A percentile compares a stretch with the other conserved stretches of the same genome.
Conservation (phyloP, 106 monocot species). For the Apostasia shenzhenica region DNA sequence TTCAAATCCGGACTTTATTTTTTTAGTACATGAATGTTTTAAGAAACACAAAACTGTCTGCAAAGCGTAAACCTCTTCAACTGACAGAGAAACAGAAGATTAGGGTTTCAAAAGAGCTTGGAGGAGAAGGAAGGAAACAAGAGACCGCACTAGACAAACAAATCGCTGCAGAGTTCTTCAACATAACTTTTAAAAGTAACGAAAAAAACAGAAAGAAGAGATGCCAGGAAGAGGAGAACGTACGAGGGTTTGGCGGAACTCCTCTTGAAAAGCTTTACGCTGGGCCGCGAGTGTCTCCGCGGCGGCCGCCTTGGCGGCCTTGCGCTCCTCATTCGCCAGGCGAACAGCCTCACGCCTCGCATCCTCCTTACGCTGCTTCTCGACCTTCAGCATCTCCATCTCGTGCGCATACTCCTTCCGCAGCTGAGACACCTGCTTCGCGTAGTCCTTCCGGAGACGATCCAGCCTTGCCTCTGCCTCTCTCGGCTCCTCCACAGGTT, state of each 20-base stretch:
- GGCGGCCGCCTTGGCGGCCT: conserved; percentile 72
- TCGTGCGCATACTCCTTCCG: conserved; percentile 70
- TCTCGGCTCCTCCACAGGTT: conserved; percentile 35
- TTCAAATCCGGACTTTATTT: too few species aligned
- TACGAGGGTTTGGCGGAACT: conserved; percentile 75
- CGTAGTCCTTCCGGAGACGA: conserved; percentile 55
- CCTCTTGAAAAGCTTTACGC: conserved; percentile 56
- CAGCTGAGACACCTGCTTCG: conserved; percentile 57
- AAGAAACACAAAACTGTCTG: too few species aligned
- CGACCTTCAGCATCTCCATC: conserved; percentile 51
- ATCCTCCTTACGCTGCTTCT: conserved; percentile 63
- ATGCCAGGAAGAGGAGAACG: neutral
- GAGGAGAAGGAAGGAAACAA: too few species aligned
- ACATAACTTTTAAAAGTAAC: too few species aligned
- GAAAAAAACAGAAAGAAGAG: too few species aligned
- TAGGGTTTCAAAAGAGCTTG: too few species aligned
- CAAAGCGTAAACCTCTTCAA: too few species aligned
- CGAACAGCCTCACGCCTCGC: conserved; percentile 65
- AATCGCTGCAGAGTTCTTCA: too few species aligned
- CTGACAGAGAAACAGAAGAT: too few species aligned
- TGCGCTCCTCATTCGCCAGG: conserved; percentile 58
- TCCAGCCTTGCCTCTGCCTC: conserved; percentile 60
- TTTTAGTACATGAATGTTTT: too few species aligned
- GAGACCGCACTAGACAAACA: too few species aligned
- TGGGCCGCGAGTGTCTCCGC: conserved; percentile 59